Percentiles rank a stretch among this genome's conserved stretches.
These are phyloP conservation scores for Priceomyces carsonii DNA, from an alignment of 805 yeast genomes.

Conservation along the genomic window DNA sequence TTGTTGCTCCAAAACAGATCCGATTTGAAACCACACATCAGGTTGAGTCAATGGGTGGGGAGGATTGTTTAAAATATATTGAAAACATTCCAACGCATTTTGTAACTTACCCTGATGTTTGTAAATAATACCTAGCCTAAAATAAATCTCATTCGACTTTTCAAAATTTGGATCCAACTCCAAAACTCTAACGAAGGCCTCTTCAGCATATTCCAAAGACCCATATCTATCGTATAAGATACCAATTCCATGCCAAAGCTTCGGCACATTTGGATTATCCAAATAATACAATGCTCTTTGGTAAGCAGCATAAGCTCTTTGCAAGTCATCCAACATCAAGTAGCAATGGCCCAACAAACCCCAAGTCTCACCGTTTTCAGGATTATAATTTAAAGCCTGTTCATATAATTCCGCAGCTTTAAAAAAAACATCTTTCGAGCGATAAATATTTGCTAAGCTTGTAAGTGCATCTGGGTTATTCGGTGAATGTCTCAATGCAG, in stretches of 20 bases:
- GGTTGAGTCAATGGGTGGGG: constrained; percentile 96
- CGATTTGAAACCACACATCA: constrained; percentile 98
- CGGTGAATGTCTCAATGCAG: constrained; percentile 83
- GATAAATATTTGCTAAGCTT: constrained; percentile 82
- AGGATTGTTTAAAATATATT: constrained; percentile 85
- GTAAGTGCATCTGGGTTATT: constrained; percentile 83
- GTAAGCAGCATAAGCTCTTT: constrained; percentile 93
- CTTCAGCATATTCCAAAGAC: constrained; percentile 95
- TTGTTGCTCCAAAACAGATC: constrained; percentile 92
- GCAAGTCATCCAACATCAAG: constrained; percentile 93
- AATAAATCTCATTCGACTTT: constrained; percentile 93
- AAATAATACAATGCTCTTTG: constrained; percentile 92
- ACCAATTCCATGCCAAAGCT: constrained; percentile 98
- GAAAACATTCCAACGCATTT: constrained; percentile 91
- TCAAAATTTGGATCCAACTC: constrained; percentile 96
- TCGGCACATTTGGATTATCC: constrained; percentile 93
- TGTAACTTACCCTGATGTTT: constrained; percentile 89
- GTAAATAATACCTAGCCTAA: constrained; percentile 93
- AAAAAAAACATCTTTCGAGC: constrained; percentile 86
- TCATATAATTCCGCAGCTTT: constrained; percentile 95
- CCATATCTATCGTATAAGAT: constrained; percentile 96
- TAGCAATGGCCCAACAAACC: constrained; percentile 96
- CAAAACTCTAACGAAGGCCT: constrained; percentile 93
- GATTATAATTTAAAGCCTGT: constrained; percentile 75
- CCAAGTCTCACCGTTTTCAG: constrained; percentile 96